These are phyloP conservation scores for Alternaria alternata DNA, from an alignment of 2,329 filamentous ascomycete species.

Conservation along the genomic window DNA sequence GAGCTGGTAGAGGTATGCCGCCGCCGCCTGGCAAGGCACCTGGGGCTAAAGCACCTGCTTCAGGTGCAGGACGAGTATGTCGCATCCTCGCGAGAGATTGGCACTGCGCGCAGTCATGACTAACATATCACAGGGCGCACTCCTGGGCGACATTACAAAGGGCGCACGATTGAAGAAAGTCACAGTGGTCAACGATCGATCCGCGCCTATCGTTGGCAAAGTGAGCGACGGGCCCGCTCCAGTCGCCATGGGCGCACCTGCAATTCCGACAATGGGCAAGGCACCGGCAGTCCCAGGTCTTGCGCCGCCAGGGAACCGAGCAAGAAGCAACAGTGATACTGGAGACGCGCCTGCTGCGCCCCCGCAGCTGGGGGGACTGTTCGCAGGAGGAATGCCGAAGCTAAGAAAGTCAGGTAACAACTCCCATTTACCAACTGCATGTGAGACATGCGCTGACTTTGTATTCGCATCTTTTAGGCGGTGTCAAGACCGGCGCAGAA, in stretches of 20 bases:
- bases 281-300: constrained; percentile 62
- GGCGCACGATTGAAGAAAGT: constrained; percentile 81
- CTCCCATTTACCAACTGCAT: constrained; percentile 19
- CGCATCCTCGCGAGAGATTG: constrained; percentile 1
- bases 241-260: constrained; percentile 76
- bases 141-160: constrained; percentile 87
- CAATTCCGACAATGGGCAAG: constrained; percentile 70
- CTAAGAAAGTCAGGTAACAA: constrained; percentile 76
- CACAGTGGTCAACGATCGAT: constrained; percentile 88
- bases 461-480: constrained; percentile 53
- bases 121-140: constrained; percentile 70
- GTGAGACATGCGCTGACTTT: background rate
- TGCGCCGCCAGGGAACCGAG: constrained; percentile 70
- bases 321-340: constrained; percentile 84
- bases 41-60: constrained; percentile 34
- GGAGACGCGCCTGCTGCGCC: constrained; percentile 53
- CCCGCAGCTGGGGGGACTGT: constrained; percentile 85
- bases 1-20: constrained; percentile 40
- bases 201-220: constrained; percentile 74
- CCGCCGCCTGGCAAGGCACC: constrained; percentile 36
- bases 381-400: constrained; percentile 95
- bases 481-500: constrained; percentile 66
- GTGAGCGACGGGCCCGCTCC: constrained; percentile 64
- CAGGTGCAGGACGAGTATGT: constrained; percentile 49
- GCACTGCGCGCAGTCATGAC: constrained; percentile 22